Percentiles rank a stretch among this genome's conserved stretches.
Conservation (phyloP, 306 rosid species). For the Coriaria nepalensis region DNA sequence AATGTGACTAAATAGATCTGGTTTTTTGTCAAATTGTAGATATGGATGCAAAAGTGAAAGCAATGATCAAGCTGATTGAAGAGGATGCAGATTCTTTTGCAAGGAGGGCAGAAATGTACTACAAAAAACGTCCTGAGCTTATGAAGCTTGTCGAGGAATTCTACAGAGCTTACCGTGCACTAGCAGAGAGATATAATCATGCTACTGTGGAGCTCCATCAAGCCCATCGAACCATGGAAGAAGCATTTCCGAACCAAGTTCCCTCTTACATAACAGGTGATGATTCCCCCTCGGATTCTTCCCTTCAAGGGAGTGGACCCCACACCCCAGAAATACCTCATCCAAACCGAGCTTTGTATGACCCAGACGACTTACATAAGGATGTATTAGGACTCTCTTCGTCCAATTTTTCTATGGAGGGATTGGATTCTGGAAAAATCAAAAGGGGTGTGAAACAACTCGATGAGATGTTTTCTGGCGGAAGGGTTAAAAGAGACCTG, state of each 20-base stretch:
- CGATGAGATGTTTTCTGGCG: conserved; percentile 29
- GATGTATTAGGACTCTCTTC: conserved; percentile 39
- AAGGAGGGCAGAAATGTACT: conserved; percentile 99
- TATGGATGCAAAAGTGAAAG: conserved; percentile 93
- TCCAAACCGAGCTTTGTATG: conserved; percentile 33
- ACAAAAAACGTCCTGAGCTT: conserved; percentile 95
- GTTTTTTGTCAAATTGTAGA: conserved; percentile 31
- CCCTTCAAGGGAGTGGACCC: conserved; percentile 38
- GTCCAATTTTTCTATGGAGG: conserved; percentile 23
- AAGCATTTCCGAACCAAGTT: conserved; percentile 77
- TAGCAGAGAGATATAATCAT: conserved; percentile 96
- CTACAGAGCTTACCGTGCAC: conserved; percentile 96
- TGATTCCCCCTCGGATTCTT: conserved; percentile 49
- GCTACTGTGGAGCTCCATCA: conserved; percentile 92
- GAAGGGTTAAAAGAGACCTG: conserved; percentile 11
- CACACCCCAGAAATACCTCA: conserved; percentile 48
- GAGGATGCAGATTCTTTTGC: conserved; percentile 99
- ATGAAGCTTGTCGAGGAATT: conserved; percentile 95
- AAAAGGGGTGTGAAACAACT: conserved; percentile 70
- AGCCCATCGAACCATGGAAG: conserved; percentile 91
- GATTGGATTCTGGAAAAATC: conserved; percentile 24
- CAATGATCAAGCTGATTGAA: conserved; percentile 98
- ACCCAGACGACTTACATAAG: conserved; percentile 39
- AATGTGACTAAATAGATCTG: background rate
- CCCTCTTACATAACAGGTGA: conserved; percentile 45